Evolutionary conservation across 441 rosid species (phyloP), one percentile per base, ranked within the genome.

Genomic region (Pelargonium myrrhifolium): DNA sequence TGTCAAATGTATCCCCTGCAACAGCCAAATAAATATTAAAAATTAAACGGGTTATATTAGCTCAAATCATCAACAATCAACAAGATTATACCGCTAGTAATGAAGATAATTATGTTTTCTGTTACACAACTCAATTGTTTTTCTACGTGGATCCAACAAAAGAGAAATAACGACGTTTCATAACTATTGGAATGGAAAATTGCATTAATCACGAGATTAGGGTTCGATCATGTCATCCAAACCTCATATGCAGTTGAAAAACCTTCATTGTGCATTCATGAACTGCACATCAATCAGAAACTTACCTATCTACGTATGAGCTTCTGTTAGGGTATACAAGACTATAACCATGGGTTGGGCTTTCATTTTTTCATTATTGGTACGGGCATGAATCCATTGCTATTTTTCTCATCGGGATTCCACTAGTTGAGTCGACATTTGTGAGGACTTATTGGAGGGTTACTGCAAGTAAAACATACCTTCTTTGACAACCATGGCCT

Each of bases 401-500:
- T 28, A 28, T 28, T 28, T 28, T 28, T 28, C 31, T 28, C 3
- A 4, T 28, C 31, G 3, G 2, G 31, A 4, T 28, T 28, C 31
- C 31, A 28, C 31, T 28, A 28, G 31, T 28, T 28, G 31, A 28
- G 31, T 28, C 4, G 3, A 28, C 31, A 28, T 28, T 28, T 2
- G 3, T 28, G 31, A 28, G 31, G 31, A 28, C 2, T 28, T 28
- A 28, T 28, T 28, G 31, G 31, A 28, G 31, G 31, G 3, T 28
- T 28, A 28, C 31, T 67, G 62, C 65, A 68, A 73, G 65, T 17
- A 65, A 63, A 70, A 76, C 84, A 58, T 67, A 85, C 89, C 91
- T 85, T 86, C 84, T 72, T 78, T 74, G 63, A 71, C 64, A 80
- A 83, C 73, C 75, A 75, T 75, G 71, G 82, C 74, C 75, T 74